These are phyloP conservation scores for Croton laevigatus DNA, from an alignment of 441 rosid genomes.

Conservation along the genomic window DNA sequence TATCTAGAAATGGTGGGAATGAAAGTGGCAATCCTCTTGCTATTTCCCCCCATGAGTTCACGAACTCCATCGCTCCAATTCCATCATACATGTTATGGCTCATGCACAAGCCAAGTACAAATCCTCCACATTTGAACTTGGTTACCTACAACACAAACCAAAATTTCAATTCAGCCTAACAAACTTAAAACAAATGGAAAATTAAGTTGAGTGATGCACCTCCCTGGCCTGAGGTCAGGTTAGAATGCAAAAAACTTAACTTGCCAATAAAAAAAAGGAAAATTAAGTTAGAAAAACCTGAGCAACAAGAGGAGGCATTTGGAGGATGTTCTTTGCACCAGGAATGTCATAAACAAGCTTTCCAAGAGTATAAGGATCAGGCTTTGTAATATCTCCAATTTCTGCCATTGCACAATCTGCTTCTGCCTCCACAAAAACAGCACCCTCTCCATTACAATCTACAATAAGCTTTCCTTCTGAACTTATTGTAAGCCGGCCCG, in stretches of 20 bases:
- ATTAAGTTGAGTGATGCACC: no score
- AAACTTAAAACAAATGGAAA: no score
- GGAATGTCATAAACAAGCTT: slow-evolving; percentile 78
- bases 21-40: slow-evolving; percentile 73
- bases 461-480: slow-evolving; percentile 77
- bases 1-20: slow-evolving; percentile 61
- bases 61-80: slow-evolving; percentile 90
- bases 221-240: background rate
- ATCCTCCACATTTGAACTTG: slow-evolving; percentile 79
- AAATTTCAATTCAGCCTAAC: background rate
- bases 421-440: slow-evolving; percentile 79
- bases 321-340: slow-evolving; percentile 71
- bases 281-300: slow-evolving; percentile 49
- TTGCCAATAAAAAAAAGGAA: background rate
- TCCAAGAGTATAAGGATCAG: slow-evolving; percentile 69
- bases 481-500: slow-evolving; percentile 73
- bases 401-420: slow-evolving; percentile 64
- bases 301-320: slow-evolving; percentile 80
- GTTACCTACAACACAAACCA: slow-evolving; percentile 46
- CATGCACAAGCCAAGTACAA: slow-evolving; percentile 78
- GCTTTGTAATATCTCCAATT: slow-evolving; percentile 79
- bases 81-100: slow-evolving; percentile 90
- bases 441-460: slow-evolving; percentile 79
- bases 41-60: slow-evolving; percentile 86
- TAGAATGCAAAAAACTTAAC: no score